phyloP scores from a whole-genome alignment of 495 filamentous ascomycete genomes.

The Cladorrhinum samala region DNA sequence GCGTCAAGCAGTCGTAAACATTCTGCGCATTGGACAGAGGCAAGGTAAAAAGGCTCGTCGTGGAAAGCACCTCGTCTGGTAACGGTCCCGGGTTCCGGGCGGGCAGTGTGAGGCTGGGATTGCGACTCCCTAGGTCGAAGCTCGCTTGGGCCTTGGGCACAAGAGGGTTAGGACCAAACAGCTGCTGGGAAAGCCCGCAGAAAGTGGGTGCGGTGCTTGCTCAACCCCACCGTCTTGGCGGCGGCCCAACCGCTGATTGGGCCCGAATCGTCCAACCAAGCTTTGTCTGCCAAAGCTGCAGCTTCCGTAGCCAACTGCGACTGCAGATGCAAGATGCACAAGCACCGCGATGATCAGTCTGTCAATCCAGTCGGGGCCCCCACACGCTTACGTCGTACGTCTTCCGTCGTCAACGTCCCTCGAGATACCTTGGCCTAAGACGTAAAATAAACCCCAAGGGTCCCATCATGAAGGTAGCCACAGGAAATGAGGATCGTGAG shows the following conservation, averaged over 20 bases:
- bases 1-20: neutral
- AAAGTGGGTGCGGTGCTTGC: neutral
- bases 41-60: neutral
- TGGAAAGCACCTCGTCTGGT: neutral
- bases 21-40: too few relatives aligned
- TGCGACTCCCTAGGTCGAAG: constrained; percentile 13
- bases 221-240: constrained; percentile 8
- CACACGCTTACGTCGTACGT: neutral
- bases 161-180: constrained; percentile 8
- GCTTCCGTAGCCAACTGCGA: constrained; percentile 12
- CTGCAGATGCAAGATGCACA: constrained; percentile 1
- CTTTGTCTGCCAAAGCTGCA: neutral
- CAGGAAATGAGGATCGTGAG: neutral
- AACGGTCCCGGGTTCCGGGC: too few relatives aligned
- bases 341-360: neutral
- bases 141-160: constrained; percentile 11
- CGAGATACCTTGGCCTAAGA: too few relatives aligned
- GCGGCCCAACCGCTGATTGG: constrained; percentile 8
- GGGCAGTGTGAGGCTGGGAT: constrained; percentile 21
- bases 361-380: neutral
- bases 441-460: too few relatives aligned
- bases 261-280: constrained; percentile 5
- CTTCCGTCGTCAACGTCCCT: neutral
- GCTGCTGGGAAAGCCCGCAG: constrained; percentile 13
- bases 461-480: neutral